Evolutionary conservation across 192 early-diverging fungal species (phyloP), one percentile per base, ranked within the genome.

Genomic region (Funneliformis mosseae): DNA sequence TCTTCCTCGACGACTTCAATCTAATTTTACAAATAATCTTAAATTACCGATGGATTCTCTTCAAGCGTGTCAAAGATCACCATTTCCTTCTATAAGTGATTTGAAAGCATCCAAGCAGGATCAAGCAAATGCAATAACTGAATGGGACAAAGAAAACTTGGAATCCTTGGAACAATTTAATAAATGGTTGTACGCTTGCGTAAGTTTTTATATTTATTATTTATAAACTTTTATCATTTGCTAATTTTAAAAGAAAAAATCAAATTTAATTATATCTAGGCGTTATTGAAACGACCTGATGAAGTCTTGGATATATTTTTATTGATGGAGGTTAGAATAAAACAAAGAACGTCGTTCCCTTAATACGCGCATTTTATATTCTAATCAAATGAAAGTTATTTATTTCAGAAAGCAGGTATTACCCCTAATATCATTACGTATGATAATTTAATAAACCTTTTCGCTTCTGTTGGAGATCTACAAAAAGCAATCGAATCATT

Each of bases 361-460:
- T 42, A 70, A 41, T 41, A 43, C 21, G 21, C 41, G 8, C 18
- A 72, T 46, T 46, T 33, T 48, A 73, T 73, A 46, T 27, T 48
- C 25, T 46, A 25, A 43, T 71, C 28, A 25, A n/a, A 28, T 18
- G 25, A 27, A 33, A 33, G 33, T 64, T 25, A 21, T 69, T 42
- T 41, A 69, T 69, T 43, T 74, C 39, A 86, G 61, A 86, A 90
- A 64, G 85, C 88, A 21, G 90, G 92, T 6, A 42, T 95, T 11
- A 72, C 87, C 77, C 95, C 96, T 10, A 90, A 92, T 80, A 77
- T 91, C 62, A 82, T 88, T 14, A 92, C 93, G 0, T 93, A 91
- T 83, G 93, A 90, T 76, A 88, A 95, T 67, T 86, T 98, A 46
- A 91, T 96, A 79, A 89, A 96, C 77, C 92, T 94, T 3, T 94